phyloP scores from a whole-genome alignment of 768 basidiomycete species.

The Lactifluus rugatus region DNA sequence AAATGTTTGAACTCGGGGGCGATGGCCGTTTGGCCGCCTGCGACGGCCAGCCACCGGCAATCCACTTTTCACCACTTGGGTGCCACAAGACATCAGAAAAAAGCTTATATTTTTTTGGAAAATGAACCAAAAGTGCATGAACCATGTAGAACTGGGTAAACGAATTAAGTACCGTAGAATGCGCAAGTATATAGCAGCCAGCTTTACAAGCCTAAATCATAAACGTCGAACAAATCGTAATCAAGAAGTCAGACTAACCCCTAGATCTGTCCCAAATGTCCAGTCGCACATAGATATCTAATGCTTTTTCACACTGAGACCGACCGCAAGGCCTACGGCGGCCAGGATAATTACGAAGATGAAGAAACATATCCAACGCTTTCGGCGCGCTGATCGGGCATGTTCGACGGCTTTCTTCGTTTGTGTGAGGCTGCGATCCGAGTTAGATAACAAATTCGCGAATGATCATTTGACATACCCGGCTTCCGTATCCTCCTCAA shows the following conservation, averaged over 20 bases:
- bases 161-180: slow-evolving; percentile 1
- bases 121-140: not conserved
- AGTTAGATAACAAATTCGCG: not conserved
- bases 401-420: slow-evolving; percentile 59
- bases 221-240: slow-evolving; percentile 4
- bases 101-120: not conserved
- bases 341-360: slow-evolving; percentile 44
- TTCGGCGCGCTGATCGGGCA: slow-evolving; percentile 62
- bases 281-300: slow-evolving; percentile 5
- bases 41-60: no score
- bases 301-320: slow-evolving; percentile 27
- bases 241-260: not conserved
- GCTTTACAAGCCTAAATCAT: slow-evolving; percentile 7
- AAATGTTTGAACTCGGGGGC: not conserved
- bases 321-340: slow-evolving; percentile 53
- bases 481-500: slow-evolving; percentile 57
- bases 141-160: not conserved
- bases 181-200: not conserved
- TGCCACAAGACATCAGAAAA: not conserved
- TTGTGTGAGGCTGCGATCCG: slow-evolving; percentile 39
- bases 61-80: no score
- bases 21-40: no score
- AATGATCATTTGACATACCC: slow-evolving; percentile 40
- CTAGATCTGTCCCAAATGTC: not conserved
- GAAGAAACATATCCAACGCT: slow-evolving; percentile 80